Evolutionary conservation across 345 rosid species (phyloP).

Genomic region (Salix purpurea): DNA sequence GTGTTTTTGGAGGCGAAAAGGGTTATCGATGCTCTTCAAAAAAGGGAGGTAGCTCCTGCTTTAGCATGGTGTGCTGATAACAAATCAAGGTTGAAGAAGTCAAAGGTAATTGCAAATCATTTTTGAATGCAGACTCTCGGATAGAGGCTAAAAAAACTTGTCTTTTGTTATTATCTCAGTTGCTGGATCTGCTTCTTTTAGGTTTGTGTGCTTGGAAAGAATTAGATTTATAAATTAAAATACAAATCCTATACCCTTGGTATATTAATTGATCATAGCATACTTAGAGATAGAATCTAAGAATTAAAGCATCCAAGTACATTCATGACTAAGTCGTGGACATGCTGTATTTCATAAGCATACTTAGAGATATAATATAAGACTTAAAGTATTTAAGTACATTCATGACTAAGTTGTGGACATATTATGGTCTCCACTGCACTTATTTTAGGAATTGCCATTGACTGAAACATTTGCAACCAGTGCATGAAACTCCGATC

Average conservation of each 20-base stretch:
- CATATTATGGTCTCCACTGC: neutral
- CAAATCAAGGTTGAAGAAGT: slow-evolving; percentile 83
- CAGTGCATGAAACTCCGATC: neutral
- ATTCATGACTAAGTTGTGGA: neutral
- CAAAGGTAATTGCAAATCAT: slow-evolving; percentile 47
- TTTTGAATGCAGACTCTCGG: neutral
- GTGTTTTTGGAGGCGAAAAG: slow-evolving; percentile 81
- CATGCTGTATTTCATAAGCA: neutral
- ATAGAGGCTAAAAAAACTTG: neutral
- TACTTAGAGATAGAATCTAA: no score
- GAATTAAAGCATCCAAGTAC: no score
- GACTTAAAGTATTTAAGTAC: no score
- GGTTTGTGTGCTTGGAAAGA: neutral
- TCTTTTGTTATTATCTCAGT: neutral
- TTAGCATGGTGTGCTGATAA: slow-evolving; percentile 90
- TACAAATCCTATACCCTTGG: no score
- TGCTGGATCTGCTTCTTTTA: neutral
- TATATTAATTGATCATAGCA: neutral
- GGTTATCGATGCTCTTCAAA: slow-evolving; percentile 82
- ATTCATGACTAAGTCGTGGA: neutral
- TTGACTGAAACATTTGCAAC: neutral
- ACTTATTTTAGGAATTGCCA: neutral
- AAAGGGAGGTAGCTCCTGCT: slow-evolving; percentile 78
- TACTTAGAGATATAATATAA: no score
- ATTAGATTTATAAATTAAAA: neutral